These are phyloP conservation scores for Tricholoma flavovirens DNA, from an alignment of 768 basidiomycete genomes.

Conservation along the genomic window DNA sequence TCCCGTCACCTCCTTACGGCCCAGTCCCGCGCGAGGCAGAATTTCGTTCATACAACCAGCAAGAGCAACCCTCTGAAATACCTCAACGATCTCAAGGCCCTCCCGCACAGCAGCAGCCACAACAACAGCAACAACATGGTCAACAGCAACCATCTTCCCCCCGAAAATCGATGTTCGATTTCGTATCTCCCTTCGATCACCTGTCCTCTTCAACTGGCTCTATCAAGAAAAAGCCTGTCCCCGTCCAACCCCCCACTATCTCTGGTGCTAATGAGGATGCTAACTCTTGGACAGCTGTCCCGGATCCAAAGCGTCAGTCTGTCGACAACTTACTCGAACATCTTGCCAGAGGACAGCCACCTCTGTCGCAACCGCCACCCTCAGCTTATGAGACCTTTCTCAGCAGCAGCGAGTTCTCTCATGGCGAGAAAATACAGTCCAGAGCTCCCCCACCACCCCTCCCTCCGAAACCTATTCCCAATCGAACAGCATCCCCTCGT, in stretches of 20 bases:
- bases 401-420: conserved; percentile 38
- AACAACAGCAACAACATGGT: conserved; percentile 23
- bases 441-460: conserved; percentile 58
- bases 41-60: conserved; percentile 37
- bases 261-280: conserved; percentile 53
- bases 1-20: conserved; percentile 46
- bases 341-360: conserved; percentile 47
- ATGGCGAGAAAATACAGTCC: conserved; percentile 35
- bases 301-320: conserved; percentile 73
- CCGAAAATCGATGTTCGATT: conserved; percentile 81
- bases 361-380: conserved; percentile 27
- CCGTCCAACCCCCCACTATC: conserved; percentile 34
- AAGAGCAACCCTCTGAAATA: conserved; percentile 36
- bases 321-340: conserved; percentile 80
- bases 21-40: conserved; percentile 40
- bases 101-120: conserved; percentile 32
- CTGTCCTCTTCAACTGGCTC: conserved; percentile 45
- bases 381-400: conserved; percentile 43
- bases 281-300: conserved; percentile 42
- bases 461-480: conserved; percentile 49
- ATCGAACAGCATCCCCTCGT: conserved; percentile 50
- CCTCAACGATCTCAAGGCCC: conserved; percentile 31
- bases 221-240: conserved; percentile 69
- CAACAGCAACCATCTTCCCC: conserved; percentile 59
- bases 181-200: conserved; percentile 80